Conservation (phyloP, 1,284 basidiomycete genomes). For the Rhodotorula sp. region DNA sequence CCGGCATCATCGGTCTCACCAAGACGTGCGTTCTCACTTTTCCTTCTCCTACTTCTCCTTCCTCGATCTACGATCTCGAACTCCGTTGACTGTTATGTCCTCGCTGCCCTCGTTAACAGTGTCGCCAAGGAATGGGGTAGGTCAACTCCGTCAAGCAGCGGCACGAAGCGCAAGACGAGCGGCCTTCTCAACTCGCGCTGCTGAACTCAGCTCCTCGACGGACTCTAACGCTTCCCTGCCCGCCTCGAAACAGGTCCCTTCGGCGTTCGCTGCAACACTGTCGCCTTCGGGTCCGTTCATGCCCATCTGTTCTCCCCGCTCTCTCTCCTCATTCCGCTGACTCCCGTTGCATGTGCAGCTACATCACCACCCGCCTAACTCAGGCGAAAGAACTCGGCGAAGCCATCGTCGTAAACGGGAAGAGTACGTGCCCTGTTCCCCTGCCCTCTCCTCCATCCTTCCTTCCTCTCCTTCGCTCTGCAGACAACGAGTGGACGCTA, state of each 20-base stretch:
- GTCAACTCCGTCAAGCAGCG: neutral
- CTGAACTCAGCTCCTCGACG: neutral
- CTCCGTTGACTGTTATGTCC: neutral
- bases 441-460: neutral
- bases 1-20: constrained; percentile 71
- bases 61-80: too few species aligned
- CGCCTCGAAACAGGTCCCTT: constrained; percentile 49
- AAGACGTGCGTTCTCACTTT: constrained; percentile 14
- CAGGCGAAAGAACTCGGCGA: constrained; percentile 72
- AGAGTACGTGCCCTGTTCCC: constrained; percentile 56
- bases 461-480: too few species aligned
- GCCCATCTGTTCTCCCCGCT: constrained; percentile 52
- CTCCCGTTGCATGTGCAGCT: constrained; percentile 6
- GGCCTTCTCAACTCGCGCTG: neutral
- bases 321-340: neutral
- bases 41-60: neutral
- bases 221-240: neutral
- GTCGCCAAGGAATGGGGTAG: constrained; percentile 80
- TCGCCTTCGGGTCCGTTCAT: constrained; percentile 68
- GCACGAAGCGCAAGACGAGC: neutral
- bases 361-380: constrained; percentile 46
- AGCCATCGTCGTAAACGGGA: constrained; percentile 73
- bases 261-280: constrained; percentile 74
- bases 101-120: neutral
- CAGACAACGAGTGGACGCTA: neutral